Conservation (phyloP, 305 asterid genomes). For the Solanum aculeatissimum region DNA sequence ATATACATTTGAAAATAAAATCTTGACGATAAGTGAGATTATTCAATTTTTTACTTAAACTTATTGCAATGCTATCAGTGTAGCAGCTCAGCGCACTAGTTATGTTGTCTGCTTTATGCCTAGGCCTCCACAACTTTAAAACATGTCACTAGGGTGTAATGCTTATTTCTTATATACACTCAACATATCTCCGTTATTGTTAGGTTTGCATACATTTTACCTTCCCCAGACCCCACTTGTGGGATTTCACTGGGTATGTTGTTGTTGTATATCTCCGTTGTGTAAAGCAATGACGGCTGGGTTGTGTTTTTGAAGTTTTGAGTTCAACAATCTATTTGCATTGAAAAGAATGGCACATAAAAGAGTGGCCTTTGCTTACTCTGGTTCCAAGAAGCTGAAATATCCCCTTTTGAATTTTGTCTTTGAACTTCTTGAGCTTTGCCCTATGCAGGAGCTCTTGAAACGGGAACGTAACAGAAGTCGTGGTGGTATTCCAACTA, state of each 20-base stretch:
- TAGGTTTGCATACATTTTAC: no score
- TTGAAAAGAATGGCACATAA: neutral
- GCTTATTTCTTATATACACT: neutral
- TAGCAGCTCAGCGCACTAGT: neutral
- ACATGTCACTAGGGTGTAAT: neutral
- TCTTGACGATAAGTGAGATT: neutral
- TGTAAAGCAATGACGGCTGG: neutral
- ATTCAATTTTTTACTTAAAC: neutral
- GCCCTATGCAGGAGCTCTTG: conserved; percentile 35
- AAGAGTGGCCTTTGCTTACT: neutral
- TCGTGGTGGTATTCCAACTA: conserved; percentile 43
- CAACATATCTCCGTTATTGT: neutral
- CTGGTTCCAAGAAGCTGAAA: neutral
- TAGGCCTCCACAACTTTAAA: neutral
- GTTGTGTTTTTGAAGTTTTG: neutral
- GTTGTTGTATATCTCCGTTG: neutral
- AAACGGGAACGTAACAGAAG: conserved; percentile 32
- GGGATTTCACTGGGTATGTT: no score
- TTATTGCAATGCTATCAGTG: neutral
- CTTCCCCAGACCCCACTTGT: no score
- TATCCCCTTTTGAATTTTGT: neutral
- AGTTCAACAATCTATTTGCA: neutral
- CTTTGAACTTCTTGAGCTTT: neutral
- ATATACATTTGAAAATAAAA: neutral
- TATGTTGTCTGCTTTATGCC: neutral